Conservation (phyloP, 2,329 filamentous ascomycete species). For the Fusarium foetens region DNA sequence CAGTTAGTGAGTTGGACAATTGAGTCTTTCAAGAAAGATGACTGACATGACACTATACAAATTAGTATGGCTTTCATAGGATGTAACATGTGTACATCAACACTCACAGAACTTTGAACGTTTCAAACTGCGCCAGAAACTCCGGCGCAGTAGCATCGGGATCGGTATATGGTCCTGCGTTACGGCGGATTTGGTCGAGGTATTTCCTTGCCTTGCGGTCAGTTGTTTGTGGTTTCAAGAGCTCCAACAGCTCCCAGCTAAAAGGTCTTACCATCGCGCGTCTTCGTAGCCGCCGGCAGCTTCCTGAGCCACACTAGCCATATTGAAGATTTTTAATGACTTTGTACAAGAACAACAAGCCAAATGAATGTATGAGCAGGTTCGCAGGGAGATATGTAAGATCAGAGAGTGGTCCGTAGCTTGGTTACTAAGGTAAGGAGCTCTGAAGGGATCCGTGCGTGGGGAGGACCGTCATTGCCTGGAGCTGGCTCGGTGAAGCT, state of each 20-base stretch:
- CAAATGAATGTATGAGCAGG: background rate
- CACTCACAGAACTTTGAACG: conserved; percentile 79
- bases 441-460: conserved; percentile 37
- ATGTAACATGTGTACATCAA: background rate
- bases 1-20: conserved; percentile 28
- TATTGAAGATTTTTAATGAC: conserved; percentile 15
- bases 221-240: conserved; percentile 13
- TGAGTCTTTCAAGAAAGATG: conserved; percentile 11
- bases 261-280: conserved; percentile 49
- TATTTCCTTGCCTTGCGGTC: conserved; percentile 71
- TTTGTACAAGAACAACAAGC: background rate
- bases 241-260: conserved; percentile 19
- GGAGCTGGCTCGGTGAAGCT: conserved; percentile 44
- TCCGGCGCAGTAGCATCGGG: conserved; percentile 65
- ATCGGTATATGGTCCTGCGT: conserved; percentile 83
- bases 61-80: conserved; percentile 20
- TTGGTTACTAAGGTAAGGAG: conserved; percentile 4
- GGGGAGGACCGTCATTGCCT: conserved; percentile 38
- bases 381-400: conserved; percentile 12
- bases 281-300: conserved; percentile 41
- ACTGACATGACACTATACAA: conserved; percentile 63
- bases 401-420: background rate
- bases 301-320: conserved; percentile 42
- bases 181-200: conserved; percentile 81
- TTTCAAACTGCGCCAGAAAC: conserved; percentile 67